Evolutionary conservation across 805 yeast genomes (phyloP), one percentile per base, ranked within the genome.

Genomic region (Suhomyces canberraensis): DNA sequence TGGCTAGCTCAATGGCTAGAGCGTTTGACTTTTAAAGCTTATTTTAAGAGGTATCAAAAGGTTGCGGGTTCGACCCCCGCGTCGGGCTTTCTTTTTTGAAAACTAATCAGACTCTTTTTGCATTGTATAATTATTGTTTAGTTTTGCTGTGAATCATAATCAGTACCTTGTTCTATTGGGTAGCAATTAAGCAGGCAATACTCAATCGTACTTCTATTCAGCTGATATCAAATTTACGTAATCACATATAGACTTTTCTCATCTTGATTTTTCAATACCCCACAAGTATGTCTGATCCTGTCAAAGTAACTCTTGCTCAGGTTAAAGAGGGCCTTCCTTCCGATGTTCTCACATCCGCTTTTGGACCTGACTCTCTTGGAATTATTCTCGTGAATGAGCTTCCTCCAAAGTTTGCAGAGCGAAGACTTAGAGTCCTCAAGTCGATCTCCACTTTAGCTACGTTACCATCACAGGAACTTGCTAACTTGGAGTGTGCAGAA

Each of bases 311-410:
- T 2, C 44, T 66, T 0, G 36, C 44, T 17, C 60, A 60, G 24
- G 56, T 71, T 18, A 17, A 47, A 18, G 13, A 46, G 0, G 75
- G 73, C 1, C 44, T 54, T 2, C 56, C 51, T 3, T 61, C 61
- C 31, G 31, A 45, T 1, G 40, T 44, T 4, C 56, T 78, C 25
- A 53, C 58, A 4, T 40, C 52, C 8, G 81, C 82, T 1, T 78
- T 78, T 55, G 84, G 81, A 0, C 70, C 71, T 3, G 64, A 74
- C 22, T 75, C 81, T 0, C 58, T 78, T 7, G 84, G 84, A 1
- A 71, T 78, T 24, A 63, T 78, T 4, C 40, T 78, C 5, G 72
- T 78, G 11, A 60, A 54, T 17, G 69, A 59, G 3, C 55, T 78
- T 7, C 75, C 79, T 0, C 38, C 35, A 0, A 47, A 52, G 30